A percentile compares a stretch with the other conserved stretches of the same genome.
These are phyloP conservation scores for Prunus mira DNA, from an alignment of 306 rosid genomes.

Conservation along the genomic window DNA sequence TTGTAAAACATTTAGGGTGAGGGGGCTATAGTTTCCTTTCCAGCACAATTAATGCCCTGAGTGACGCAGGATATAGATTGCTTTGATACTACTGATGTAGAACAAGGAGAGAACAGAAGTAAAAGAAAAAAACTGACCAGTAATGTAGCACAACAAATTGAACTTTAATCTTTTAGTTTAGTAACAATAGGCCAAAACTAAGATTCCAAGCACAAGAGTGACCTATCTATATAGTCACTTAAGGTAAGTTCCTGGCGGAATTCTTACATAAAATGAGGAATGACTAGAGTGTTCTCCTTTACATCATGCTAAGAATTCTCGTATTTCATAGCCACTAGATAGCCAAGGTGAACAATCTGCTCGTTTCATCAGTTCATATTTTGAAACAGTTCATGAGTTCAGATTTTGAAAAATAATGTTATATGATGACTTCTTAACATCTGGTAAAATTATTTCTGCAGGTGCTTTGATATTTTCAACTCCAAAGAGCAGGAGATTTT, in stretches of 20 bases:
- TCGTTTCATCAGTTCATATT: background rate
- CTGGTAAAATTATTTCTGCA: slow-evolving; percentile 30
- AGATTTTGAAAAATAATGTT: background rate
- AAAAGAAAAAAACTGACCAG: background rate
- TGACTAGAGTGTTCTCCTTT: background rate
- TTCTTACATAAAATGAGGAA: background rate
- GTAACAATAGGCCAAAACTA: background rate
- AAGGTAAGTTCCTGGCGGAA: background rate
- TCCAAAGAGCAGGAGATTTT: slow-evolving; percentile 67
- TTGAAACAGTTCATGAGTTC: background rate
- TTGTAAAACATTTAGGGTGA: background rate
- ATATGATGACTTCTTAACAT: slow-evolving; percentile 13
- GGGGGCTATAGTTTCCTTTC: background rate
- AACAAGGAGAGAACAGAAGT: background rate
- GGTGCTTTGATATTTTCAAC: slow-evolving; percentile 84
- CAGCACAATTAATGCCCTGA: background rate
- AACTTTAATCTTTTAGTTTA: background rate
- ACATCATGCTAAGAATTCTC: background rate
- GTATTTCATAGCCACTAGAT: slow-evolving; percentile 4
- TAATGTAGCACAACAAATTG: background rate
- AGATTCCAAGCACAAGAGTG: background rate
- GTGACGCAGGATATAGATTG: background rate
- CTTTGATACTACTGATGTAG: background rate
- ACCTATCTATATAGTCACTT: background rate
- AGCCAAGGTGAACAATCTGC: background rate